Evolutionary conservation across 2,329 filamentous ascomycete species (phyloP), one percentile per base, ranked within the genome.

Genomic region (Phaeosphaeriaceae sp.): DNA sequence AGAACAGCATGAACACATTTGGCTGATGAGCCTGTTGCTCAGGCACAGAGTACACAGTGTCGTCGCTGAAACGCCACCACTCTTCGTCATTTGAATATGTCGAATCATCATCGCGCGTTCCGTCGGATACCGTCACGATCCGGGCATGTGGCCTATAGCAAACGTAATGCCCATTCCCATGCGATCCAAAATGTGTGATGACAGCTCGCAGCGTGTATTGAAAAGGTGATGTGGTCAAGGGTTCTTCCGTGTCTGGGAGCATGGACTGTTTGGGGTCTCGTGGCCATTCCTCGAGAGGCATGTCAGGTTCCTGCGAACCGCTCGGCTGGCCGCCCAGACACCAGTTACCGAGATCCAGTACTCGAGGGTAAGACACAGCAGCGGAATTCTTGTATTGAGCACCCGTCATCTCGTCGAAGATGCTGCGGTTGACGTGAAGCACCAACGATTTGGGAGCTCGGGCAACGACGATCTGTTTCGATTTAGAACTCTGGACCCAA

Each of bases 1-100:
- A 99, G 76, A 98, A 98, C 1, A 98, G 84, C 94, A 99, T 98
- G 73, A 98, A 98, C 0, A 93, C 94, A 1, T 92, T 92, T 0
- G 88, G 88, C 66, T 96, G 89, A 1, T 83, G 84, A 0, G 96
- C 91, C 25, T 85, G 84, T 11, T 89, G 84, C 73, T 97, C 91
- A 20, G 86, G 86, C 22, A 93, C 90, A 63, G 86, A 83, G 60
- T 83, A 86, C 7, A 98, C 93, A 61, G 90, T 89, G 59, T 97
- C 91, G 69, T 98, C 94, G 74, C 94, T 98, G 25, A 98, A 83
- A 17, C 91, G 85, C 89, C 92, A 99, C 95, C 95, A 98, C 58
- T 87, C 85, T 63, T 85, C 71, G 17, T 70, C 48, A 4, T 22
- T 33, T 1, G 77, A 61, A 1, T 67, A 61, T 15, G 69, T 61